phyloP scores from a whole-genome alignment of 202 grass and related monocot genomes.

The Schoenoplectus triqueter region DNA sequence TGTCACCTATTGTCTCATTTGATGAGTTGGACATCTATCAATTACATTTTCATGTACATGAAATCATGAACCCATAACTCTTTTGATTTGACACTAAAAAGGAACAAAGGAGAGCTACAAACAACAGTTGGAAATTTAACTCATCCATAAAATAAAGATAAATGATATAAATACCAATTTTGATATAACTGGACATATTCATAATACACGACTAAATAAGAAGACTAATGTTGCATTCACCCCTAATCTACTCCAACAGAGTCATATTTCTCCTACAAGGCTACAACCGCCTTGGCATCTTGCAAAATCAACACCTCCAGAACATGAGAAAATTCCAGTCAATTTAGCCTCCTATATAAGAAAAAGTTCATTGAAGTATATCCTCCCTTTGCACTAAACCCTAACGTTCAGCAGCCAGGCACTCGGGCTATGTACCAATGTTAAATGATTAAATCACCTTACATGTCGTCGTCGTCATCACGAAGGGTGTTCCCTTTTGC shows the following conservation, averaged over 20 bases:
- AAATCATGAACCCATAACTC: not conserved
- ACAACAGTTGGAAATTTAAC: not conserved
- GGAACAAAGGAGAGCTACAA: not conserved
- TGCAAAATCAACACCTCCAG: slow-evolving; percentile 2
- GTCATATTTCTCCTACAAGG: not conserved
- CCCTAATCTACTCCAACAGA: not conserved
- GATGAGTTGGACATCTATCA: not conserved
- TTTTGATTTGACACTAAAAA: not conserved
- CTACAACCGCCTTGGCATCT: not conserved
- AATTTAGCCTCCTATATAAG: not conserved
- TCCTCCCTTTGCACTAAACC: slow-evolving; percentile 8
- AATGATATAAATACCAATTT: not conserved
- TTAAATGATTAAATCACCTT: not conserved
- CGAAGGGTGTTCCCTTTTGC: slow-evolving; percentile 16
- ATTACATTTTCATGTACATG: not conserved
- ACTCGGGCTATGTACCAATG: no score
- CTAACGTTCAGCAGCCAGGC: not conserved
- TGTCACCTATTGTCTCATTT: not conserved
- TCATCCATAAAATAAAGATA: not conserved
- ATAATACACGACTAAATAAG: slow-evolving; percentile 2
- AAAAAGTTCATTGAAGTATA: not conserved
- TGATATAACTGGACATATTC: not conserved
- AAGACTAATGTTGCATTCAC: slow-evolving; percentile 9
- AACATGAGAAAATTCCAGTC: not conserved
- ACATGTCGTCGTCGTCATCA: slow-evolving; percentile 40